Conservation (phyloP, 306 rosid genomes). For the Citrullus colocynthis region DNA sequence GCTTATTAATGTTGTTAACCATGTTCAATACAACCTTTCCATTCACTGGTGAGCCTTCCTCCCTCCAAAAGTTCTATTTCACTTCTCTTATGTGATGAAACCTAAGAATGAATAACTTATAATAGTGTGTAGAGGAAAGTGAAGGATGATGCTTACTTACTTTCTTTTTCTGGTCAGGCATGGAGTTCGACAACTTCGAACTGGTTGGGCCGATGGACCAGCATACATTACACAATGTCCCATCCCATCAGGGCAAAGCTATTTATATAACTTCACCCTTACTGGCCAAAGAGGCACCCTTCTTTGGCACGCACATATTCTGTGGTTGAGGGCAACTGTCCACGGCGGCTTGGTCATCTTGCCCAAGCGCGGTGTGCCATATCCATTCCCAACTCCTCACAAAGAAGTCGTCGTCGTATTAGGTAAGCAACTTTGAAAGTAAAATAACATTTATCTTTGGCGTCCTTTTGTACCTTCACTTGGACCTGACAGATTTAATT, state of each 20-base stretch:
- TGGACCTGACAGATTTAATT: not conserved
- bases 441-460: not conserved
- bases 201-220: constrained; percentile 93
- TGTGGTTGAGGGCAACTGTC: constrained; percentile 79
- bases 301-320: constrained; percentile 78
- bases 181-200: constrained; percentile 61
- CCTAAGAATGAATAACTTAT: not conserved
- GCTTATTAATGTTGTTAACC: constrained; percentile 57
- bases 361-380: constrained; percentile 80
- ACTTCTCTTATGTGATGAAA: not conserved
- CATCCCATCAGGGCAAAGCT: constrained; percentile 52
- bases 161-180: constrained; percentile 37
- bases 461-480: not conserved
- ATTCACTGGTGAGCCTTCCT: constrained; percentile 53
- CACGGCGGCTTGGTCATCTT: constrained; percentile 73
- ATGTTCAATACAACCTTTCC: constrained; percentile 46
- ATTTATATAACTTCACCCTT: constrained; percentile 64
- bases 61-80: not conserved
- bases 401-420: constrained; percentile 55
- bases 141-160: not conserved
- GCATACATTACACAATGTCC: constrained; percentile 88
- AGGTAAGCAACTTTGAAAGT: constrained; percentile 27
- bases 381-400: constrained; percentile 77
- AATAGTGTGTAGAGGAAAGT: not conserved
- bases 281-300: constrained; percentile 93